phyloP scores from a whole-genome alignment of 140 eudicot species.

The Ambrosia hybrid region DNA sequence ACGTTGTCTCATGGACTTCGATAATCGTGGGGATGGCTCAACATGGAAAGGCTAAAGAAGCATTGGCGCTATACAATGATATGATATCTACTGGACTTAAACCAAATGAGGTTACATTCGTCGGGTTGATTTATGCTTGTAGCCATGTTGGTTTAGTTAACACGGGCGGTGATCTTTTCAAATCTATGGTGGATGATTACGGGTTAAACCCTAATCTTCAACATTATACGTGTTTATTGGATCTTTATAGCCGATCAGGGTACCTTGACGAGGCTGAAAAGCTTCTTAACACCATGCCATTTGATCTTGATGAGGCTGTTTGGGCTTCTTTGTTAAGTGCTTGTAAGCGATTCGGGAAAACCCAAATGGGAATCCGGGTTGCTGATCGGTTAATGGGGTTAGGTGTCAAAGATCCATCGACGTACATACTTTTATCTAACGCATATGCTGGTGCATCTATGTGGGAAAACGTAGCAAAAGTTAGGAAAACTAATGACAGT shows the following conservation, averaged over 20 bases:
- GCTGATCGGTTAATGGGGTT: conserved; percentile 54
- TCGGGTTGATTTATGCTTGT: conserved; percentile 71
- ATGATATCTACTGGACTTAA: conserved; percentile 50
- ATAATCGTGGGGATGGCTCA: conserved; percentile 79
- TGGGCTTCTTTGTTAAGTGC: conserved; percentile 78
- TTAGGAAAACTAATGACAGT: conserved; percentile 58
- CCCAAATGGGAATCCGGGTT: conserved; percentile 54
- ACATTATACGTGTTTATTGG: conserved; percentile 74
- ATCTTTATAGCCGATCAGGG: conserved; percentile 80
- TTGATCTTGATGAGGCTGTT: conserved; percentile 68
- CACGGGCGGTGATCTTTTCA: conserved; percentile 58
- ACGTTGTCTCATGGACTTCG: conserved; percentile 85
- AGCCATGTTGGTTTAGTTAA: conserved; percentile 77
- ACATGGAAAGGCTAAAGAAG: conserved; percentile 67
- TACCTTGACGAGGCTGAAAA: conserved; percentile 66
- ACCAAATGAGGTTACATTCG: conserved; percentile 75
- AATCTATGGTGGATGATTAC: conserved; percentile 58
- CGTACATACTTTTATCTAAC: conserved; percentile 54
- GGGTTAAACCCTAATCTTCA: conserved; percentile 55
- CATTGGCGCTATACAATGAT: conserved; percentile 51
- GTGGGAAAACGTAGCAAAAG: conserved; percentile 71
- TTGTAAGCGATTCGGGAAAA: conserved; percentile 48
- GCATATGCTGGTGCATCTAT: conserved; percentile 61
- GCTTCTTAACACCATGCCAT: conserved; percentile 63
- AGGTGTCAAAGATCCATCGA: conserved; percentile 63